These are phyloP conservation scores for Echinosophora koreensis DNA, from an alignment of 306 rosid genomes.

Conservation along the genomic window DNA sequence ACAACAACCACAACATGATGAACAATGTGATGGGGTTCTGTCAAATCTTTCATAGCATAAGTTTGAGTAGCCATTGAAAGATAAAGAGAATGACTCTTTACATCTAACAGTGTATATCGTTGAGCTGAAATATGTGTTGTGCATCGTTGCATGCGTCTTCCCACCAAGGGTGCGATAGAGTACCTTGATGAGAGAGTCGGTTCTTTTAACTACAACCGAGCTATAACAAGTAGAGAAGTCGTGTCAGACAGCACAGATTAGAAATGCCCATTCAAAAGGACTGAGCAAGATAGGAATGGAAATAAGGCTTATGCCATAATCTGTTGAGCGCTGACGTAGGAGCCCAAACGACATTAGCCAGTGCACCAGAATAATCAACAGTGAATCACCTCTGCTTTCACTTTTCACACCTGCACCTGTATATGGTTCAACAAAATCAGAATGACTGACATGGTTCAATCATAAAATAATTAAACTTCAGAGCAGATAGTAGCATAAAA, in stretches of 20 bases:
- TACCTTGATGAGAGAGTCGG: constrained; percentile 51
- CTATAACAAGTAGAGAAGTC: constrained; percentile 46
- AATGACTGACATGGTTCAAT: constrained; percentile 26
- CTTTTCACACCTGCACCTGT: constrained; percentile 34
- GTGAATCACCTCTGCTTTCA: constrained; percentile 1
- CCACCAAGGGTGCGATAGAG: constrained; percentile 26
- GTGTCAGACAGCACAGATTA: constrained; percentile 26
- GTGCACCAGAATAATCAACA: constrained; percentile 38
- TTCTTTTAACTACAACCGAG: constrained; percentile 37
- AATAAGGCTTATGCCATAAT: constrained; percentile 11
- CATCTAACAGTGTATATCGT: constrained; percentile 62
- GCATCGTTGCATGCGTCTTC: constrained; percentile 53
- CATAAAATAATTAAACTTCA: constrained; percentile 24
- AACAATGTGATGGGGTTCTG: constrained; percentile 53
- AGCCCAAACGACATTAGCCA: not conserved
- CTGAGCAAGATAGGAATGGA: constrained; percentile 23
- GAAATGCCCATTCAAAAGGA: constrained; percentile 34
- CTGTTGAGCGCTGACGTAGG: constrained; percentile 22
- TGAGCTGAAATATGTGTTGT: constrained; percentile 67
- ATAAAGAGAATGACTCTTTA: constrained; percentile 61
- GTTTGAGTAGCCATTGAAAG: constrained; percentile 68
- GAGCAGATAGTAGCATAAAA: constrained; percentile 12
- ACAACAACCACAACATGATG: constrained; percentile 61
- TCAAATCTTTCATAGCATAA: constrained; percentile 63
- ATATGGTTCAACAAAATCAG: constrained; percentile 27